These are phyloP conservation scores for Verticillium dahliae DNA, from an alignment of 2,329 filamentous ascomycete species.

Conservation along the genomic window DNA sequence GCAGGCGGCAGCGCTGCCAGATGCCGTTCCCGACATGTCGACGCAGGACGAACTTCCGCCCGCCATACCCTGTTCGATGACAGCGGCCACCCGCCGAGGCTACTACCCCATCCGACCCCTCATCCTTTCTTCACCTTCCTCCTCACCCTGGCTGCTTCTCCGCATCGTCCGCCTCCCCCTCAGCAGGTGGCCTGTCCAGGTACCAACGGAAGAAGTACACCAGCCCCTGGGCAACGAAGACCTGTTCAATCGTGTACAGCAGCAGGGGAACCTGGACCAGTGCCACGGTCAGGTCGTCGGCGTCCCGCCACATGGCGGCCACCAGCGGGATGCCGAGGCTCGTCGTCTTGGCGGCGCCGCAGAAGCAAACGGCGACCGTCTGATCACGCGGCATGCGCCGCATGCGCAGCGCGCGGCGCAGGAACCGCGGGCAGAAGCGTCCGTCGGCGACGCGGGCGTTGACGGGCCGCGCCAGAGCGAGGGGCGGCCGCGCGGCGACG, in stretches of 20 bases:
- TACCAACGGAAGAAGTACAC: constrained; percentile 42
- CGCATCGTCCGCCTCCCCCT: neutral
- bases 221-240: constrained; percentile 37
- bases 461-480: constrained; percentile 20
- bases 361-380: constrained; percentile 66
- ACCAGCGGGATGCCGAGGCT: constrained; percentile 63
- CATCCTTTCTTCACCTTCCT: constrained; percentile 7
- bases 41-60: neutral
- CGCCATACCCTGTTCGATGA: neutral
- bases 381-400: constrained; percentile 52
- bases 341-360: constrained; percentile 66
- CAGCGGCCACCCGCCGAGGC: neutral
- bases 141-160: constrained; percentile 12
- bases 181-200: constrained; percentile 18
- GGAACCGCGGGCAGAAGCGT: constrained; percentile 8
- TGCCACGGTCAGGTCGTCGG: constrained; percentile 45
- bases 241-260: constrained; percentile 54
- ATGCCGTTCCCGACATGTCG: neutral
- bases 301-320: constrained; percentile 58
- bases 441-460: constrained; percentile 27
- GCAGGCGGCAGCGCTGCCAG: neutral
- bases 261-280: constrained; percentile 59
- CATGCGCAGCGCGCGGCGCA: constrained; percentile 32
- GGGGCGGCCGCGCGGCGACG: constrained; percentile 37
- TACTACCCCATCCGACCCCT: neutral